These are phyloP conservation scores for Rhododendron henanense DNA, from an alignment of 148 eudicot genomes.

Conservation along the genomic window DNA sequence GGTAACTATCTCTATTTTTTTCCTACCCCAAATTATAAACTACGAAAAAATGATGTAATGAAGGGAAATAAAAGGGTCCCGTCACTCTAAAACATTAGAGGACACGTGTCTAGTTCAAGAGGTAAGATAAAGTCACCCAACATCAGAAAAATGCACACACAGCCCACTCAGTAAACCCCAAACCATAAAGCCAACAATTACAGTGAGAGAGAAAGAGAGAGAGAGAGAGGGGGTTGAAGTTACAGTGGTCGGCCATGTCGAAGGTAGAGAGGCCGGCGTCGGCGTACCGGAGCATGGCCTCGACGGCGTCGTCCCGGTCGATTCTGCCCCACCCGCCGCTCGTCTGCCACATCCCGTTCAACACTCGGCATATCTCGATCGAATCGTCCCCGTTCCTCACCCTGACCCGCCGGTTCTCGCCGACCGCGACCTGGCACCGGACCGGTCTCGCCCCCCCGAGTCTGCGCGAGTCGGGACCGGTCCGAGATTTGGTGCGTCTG, in stretches of 20 bases:
- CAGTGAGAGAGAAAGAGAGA: background rate
- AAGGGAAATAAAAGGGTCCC: background rate
- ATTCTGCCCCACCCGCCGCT: conserved; percentile 98
- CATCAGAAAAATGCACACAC: background rate
- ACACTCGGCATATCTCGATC: conserved; percentile 68
- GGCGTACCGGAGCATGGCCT: conserved; percentile 80
- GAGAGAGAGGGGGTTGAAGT: background rate
- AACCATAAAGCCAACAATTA: background rate
- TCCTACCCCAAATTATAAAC: no score
- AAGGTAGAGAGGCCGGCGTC: conserved; percentile 82
- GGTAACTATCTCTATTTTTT: no score
- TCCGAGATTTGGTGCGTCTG: conserved; percentile 10
- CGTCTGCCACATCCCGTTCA: conserved; percentile 98
- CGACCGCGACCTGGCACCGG: conserved; percentile 38
- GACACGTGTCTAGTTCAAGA: background rate
- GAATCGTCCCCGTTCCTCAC: conserved; percentile 60
- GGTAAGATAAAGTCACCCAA: background rate
- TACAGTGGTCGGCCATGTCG: conserved; percentile 94
- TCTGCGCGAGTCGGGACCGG: conserved; percentile 15
- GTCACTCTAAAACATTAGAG: background rate
- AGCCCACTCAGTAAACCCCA: background rate
- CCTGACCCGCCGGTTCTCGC: conserved; percentile 36
- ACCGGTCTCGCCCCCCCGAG: conserved; percentile 22
- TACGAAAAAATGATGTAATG: no score
- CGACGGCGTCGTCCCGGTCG: conserved; percentile 77